A percentile compares a stretch with the other conserved stretches of the same genome.
These are phyloP conservation scores for Magnolia changhungtana DNA, from an alignment of 164 flowering plant species.

Conservation along the genomic window DNA sequence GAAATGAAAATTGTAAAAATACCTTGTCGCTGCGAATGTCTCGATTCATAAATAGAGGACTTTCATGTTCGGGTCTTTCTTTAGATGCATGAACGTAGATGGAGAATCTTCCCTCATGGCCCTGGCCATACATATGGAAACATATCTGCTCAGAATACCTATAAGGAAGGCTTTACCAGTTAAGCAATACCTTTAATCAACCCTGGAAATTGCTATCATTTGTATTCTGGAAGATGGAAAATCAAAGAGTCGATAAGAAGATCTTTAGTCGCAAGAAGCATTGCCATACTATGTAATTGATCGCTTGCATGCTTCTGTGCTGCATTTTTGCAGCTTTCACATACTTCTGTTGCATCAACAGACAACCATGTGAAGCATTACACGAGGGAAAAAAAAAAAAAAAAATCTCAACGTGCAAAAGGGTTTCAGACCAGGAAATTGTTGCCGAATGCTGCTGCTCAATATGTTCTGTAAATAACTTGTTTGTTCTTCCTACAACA, in stretches of 20 bases:
- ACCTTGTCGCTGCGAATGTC: slow-evolving; percentile 82
- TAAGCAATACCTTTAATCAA: neutral
- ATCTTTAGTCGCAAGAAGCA: no score
- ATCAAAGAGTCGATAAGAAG: neutral
- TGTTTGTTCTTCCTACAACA: no score
- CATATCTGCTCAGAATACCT: neutral
- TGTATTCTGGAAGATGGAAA: neutral
- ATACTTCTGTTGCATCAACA: no score
- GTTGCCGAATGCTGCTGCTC: no score
- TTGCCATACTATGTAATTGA: no score
- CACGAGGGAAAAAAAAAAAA: no score
- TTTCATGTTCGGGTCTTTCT: slow-evolving; percentile 67
- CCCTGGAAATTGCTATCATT: neutral
- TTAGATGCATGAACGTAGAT: slow-evolving; percentile 87
- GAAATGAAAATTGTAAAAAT: neutral
- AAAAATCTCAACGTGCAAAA: no score
- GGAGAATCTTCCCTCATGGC: slow-evolving; percentile 81
- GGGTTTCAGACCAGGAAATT: no score
- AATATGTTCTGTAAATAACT: no score
- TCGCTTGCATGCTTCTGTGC: no score
- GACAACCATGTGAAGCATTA: no score
- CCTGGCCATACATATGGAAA: slow-evolving; percentile 43
- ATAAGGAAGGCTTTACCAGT: neutral
- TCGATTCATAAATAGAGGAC: slow-evolving; percentile 54
- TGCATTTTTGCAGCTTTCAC: no score